Base-by-base conservation (phyloP, 257 asterid species). In the Solanum rostratum region DNA sequence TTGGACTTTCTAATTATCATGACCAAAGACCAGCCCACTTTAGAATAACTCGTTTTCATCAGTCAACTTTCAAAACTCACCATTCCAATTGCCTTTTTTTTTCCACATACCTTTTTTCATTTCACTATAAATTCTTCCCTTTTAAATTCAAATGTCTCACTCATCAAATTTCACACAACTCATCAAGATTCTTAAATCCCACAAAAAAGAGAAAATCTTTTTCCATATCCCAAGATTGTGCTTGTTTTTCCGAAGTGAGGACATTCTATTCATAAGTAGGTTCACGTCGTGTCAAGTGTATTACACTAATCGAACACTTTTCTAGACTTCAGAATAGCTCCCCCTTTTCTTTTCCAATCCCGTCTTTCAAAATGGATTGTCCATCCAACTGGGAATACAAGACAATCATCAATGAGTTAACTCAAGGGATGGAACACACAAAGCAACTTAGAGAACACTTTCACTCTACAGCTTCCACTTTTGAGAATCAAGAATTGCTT, bases 391-490 rank as follows among this genome's bases (percentile, higher is more conserved):
- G 92, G 90, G 97, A 91, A 80, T 80, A 90, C 87, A 83, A 84
- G 65, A 66, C 86, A 57, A 87, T 96, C 80, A 89, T 88, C 80
- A 88, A 90, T 79, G 98, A 95, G 83, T 91, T 96, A 22, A 86
- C 94, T 39, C 93, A 90, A 76, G 99, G 98, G 84, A 91, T 92
- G 95, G 98, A 95, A 84, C 87, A 84, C 71, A 94, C 98, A 39
- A 89, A 87, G 90, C 97, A 92, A 88, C 97, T 96, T 6, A 91
- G 91, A 45, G 57, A 87, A 52, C 91, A 91, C 65, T 73, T 95
- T 90, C 41, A 87, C 84, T 82, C 92, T 39, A 13, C n/a, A 6
- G 78, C 86, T 8, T 87, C 90, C 49, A 86, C 90, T 22, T 85
- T 88, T 0, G 87, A 95, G 80, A 83, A 87, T 10, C 90, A 87